Percentiles rank a stretch among this genome's conserved stretches.
phyloP scores from a whole-genome alignment of 140 eudicot genomes.

The Anethum foeniculum region DNA sequence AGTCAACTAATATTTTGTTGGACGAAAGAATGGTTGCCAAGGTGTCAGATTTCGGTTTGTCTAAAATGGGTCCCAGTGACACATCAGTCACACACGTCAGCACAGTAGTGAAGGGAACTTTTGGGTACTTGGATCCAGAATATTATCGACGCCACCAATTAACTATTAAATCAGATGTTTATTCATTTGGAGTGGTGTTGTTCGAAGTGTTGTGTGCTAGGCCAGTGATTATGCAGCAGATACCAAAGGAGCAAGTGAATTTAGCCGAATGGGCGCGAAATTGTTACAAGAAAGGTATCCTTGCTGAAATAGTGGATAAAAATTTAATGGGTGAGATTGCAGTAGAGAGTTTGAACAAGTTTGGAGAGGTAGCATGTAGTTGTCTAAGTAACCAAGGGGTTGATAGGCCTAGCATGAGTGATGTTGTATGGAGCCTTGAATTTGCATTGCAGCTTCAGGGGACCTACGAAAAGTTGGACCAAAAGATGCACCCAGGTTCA shows the following conservation, averaged over 20 bases:
- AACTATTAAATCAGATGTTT: conserved; percentile 36
- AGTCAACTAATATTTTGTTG: conserved; percentile 38
- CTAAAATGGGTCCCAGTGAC: conserved; percentile 26
- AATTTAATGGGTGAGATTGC: conserved; percentile 26
- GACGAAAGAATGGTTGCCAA: conserved; percentile 36
- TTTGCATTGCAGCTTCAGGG: conserved; percentile 36
- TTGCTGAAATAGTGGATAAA: conserved; percentile 31
- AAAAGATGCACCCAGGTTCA: not conserved
- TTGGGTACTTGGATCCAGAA: conserved; percentile 39
- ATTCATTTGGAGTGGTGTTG: conserved; percentile 46
- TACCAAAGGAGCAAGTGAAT: conserved; percentile 24
- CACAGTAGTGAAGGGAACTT: conserved; percentile 41
- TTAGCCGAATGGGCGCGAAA: conserved; percentile 35
- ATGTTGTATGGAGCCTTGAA: conserved; percentile 34
- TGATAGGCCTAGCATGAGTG: conserved; percentile 37
- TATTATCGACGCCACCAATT: conserved; percentile 22
- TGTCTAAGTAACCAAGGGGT: conserved; percentile 31
- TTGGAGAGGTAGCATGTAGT: conserved; percentile 23
- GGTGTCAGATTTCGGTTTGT: conserved; percentile 38
- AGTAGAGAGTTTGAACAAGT: conserved; percentile 26
- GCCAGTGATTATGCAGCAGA: conserved; percentile 17
- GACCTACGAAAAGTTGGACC: conserved; percentile 11
- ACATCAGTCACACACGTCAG: conserved; percentile 26
- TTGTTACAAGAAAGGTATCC: conserved; percentile 18
- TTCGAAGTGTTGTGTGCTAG: conserved; percentile 40